phyloP scores from a whole-genome alignment of 2,329 filamentous ascomycete genomes.

The Dactylellina cionopaga region DNA sequence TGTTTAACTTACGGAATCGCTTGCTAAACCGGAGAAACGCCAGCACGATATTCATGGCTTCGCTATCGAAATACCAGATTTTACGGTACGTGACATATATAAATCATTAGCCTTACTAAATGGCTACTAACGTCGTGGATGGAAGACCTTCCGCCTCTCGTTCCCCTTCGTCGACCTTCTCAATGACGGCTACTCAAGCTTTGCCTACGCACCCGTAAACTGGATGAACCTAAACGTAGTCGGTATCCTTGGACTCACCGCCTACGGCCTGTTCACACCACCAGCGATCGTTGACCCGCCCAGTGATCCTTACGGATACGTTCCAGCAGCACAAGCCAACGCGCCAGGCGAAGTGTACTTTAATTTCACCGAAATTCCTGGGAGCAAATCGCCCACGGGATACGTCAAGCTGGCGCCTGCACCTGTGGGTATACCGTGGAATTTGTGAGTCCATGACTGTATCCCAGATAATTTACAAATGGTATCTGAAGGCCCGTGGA shows the following conservation, averaged over 20 bases:
- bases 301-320: conserved; percentile 65
- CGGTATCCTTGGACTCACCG: conserved; percentile 63
- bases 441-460: neutral
- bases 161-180: conserved; percentile 69
- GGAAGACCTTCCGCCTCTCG: conserved; percentile 66
- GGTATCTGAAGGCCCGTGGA: too few species aligned
- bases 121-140: too few species aligned
- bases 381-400: neutral
- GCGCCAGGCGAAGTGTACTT: conserved; percentile 17
- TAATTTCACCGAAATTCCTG: neutral
- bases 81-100: conserved; percentile 61
- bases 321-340: conserved; percentile 56
- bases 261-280: conserved; percentile 64
- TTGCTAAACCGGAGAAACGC: too few species aligned
- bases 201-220: conserved; percentile 65
- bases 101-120: too few species aligned
- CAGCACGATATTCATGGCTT: conserved; percentile 65
- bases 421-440: neutral
- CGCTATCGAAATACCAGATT: conserved; percentile 63
- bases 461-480: neutral
- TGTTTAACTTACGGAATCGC: too few species aligned
- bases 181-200: conserved; percentile 65
- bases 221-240: conserved; percentile 63
- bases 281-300: conserved; percentile 63
- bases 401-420: conserved; percentile 16